A percentile compares a stretch with the other conserved stretches of the same genome.
These are phyloP conservation scores for Dendrobium huoshanense DNA, from an alignment of 106 monocot species.

Conservation along the genomic window DNA sequence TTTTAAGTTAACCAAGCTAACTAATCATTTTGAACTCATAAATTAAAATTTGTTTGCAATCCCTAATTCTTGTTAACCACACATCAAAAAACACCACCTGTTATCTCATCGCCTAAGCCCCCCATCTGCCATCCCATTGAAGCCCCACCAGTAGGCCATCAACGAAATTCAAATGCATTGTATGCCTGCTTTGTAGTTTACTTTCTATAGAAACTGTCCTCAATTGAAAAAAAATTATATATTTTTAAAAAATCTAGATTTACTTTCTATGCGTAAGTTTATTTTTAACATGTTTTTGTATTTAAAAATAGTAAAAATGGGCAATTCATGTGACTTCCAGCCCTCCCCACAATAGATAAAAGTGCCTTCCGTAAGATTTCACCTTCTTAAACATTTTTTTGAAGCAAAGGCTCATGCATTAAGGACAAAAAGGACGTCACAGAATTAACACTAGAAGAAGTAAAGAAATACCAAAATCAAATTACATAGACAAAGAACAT, in stretches of 20 bases:
- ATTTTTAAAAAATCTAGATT: no score
- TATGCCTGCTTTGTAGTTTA: background rate
- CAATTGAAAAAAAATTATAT: background rate
- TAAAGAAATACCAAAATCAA: background rate
- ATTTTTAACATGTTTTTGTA: background rate
- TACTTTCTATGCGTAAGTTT: background rate
- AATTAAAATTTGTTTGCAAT: no score
- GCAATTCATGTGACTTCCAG: background rate
- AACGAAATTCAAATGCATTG: background rate
- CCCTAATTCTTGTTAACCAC: no score
- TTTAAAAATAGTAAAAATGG: background rate
- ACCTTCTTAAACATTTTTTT: background rate
- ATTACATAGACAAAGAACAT: background rate
- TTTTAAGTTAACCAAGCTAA: no score
- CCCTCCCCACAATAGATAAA: background rate
- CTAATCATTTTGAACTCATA: no score
- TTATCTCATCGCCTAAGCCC: no score
- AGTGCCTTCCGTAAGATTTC: background rate
- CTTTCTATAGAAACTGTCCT: background rate
- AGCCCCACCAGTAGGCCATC: background rate
- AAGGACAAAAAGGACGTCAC: background rate
- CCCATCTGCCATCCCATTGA: no score
- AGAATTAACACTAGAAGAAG: background rate
- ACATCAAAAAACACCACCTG: no score
- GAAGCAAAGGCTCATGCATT: background rate